phyloP scores from a whole-genome alignment of 164 flowering plant species.

The Dillenia suffruticosa region DNA sequence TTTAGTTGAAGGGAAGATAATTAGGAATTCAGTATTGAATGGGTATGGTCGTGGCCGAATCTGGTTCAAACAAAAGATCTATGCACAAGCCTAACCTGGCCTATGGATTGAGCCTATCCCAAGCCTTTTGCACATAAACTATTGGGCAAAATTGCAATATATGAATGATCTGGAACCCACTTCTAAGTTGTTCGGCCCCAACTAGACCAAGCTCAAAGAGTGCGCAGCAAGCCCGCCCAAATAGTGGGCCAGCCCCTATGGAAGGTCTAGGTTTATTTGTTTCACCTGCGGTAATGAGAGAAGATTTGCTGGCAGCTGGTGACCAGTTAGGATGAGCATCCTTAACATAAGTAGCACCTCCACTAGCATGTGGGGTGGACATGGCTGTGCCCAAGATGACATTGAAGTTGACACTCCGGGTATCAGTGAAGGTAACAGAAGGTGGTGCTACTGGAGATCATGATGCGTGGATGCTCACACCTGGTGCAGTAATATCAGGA shows the following conservation, averaged over 20 bases:
- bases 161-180: too few relatives aligned
- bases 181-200: too few relatives aligned
- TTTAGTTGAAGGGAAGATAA: neutral
- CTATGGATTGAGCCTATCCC: too few relatives aligned
- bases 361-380: conserved; percentile 48
- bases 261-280: neutral
- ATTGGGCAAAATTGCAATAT: too few relatives aligned
- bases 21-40: neutral
- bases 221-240: too few relatives aligned
- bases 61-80: neutral
- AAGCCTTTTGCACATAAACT: too few relatives aligned
- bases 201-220: too few relatives aligned
- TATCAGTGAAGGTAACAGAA: conserved; percentile 12
- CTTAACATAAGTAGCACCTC: conserved; percentile 43
- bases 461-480: conserved; percentile 37
- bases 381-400: conserved; percentile 46
- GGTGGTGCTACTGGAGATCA: conserved; percentile 30
- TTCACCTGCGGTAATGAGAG: conserved; percentile 51
- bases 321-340: conserved; percentile 44
- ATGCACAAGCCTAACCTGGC: too few relatives aligned
- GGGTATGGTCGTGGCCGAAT: too few relatives aligned
- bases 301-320: conserved; percentile 47
- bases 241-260: too few relatives aligned
- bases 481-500: conserved; percentile 41
- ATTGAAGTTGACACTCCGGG: conserved; percentile 26